Percentiles rank a stretch among this genome's conserved stretches.
Evolutionary conservation across 2,329 filamentous ascomycete genomes (phyloP).

Genomic region (Ophiosphaerella korrae): DNA sequence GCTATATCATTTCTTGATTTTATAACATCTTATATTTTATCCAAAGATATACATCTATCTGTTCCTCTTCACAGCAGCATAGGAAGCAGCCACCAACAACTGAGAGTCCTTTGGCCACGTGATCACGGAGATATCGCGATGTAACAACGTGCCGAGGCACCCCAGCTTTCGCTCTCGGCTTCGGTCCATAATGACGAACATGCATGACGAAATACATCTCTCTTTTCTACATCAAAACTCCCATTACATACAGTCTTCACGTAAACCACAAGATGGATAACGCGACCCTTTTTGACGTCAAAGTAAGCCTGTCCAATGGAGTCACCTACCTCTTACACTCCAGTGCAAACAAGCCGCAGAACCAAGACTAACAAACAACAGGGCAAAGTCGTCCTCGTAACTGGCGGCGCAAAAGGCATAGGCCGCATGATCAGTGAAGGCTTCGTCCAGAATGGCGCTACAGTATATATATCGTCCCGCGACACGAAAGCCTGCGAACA

Average conservation of each 20-base stretch:
- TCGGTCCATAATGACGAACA: no score
- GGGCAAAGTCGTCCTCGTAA: conserved; percentile 54
- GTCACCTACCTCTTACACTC: not conserved
- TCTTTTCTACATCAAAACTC: not conserved
- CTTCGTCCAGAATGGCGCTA: conserved; percentile 67
- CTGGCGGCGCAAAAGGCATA: conserved; percentile 62
- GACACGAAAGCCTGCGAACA: conserved; percentile 66
- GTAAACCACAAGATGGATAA: conserved; percentile 38
- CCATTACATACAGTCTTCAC: no score
- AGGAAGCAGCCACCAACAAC: no score
- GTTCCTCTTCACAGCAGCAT: no score
- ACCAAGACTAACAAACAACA: conserved; percentile 13
- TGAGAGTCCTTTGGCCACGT: no score
- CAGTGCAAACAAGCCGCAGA: not conserved
- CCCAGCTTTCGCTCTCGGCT: no score
- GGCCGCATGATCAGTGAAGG: conserved; percentile 71
- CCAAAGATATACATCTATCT: no score
- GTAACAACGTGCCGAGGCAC: no score
- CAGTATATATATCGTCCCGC: conserved; percentile 72
- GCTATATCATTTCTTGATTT: no score
- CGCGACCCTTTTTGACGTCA: conserved; percentile 44
- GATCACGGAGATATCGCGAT: no score
- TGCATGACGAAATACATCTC: no score
- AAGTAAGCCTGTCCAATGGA: conserved; percentile 21
- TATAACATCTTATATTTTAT: no score